These are phyloP conservation scores for Naegleria lovaniensis DNA, from an alignment of 208 protist genomes.

Conservation along the genomic window DNA sequence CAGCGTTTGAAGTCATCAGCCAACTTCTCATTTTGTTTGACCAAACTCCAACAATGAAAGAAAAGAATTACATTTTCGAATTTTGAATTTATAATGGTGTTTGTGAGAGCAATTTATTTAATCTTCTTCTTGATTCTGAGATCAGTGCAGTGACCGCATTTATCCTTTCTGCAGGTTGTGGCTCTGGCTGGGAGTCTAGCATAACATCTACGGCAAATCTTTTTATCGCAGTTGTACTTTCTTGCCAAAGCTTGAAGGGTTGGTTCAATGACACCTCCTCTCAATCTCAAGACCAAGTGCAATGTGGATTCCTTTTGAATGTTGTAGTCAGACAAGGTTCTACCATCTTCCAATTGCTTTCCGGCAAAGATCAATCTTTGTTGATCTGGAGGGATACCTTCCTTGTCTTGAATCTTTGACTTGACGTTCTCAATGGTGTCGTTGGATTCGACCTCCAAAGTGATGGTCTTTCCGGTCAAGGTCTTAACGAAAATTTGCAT, in stretches of 20 bases:
- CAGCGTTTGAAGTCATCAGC: not conserved
- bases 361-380: conserved; percentile 65
- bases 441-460: conserved; percentile 64
- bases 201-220: conserved; percentile 97
- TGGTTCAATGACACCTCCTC: conserved; percentile 91
- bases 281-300: conserved; percentile 74
- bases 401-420: conserved; percentile 79
- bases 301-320: conserved; percentile 69
- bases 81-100: conserved; percentile 26
- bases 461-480: conserved; percentile 71
- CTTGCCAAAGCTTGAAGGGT: conserved; percentile 88
- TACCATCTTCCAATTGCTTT: conserved; percentile 64
- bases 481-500: conserved; percentile 70
- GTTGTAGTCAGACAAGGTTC: conserved; percentile 55
- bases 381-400: conserved; percentile 58
- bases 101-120: conserved; percentile 71
- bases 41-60: not conserved
- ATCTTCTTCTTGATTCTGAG: conserved; percentile 99
- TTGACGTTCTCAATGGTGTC: conserved; percentile 76
- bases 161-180: conserved; percentile 98
- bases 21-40: not conserved
- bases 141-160: conserved; percentile 96
- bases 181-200: conserved; percentile 93
- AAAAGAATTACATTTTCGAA: conserved; percentile 10
- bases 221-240: conserved; percentile 97